Evolutionary conservation across 768 basidiomycete genomes (phyloP).

Genomic region (Mycena crocata): DNA sequence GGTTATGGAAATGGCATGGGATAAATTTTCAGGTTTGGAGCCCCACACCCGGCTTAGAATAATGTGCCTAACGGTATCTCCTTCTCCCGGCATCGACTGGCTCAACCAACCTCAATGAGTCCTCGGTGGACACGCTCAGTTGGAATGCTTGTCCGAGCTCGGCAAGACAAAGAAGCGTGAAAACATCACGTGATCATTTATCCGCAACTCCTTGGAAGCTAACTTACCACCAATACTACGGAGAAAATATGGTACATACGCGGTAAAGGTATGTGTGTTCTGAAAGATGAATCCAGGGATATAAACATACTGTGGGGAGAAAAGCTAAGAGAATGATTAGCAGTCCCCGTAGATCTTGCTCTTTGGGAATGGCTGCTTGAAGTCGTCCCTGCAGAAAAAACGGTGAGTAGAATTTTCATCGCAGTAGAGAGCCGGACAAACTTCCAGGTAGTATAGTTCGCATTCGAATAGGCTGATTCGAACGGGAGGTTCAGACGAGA

Average conservation of each 20-base stretch:
- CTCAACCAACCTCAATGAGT: too few relatives aligned
- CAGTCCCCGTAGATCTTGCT: slow-evolving; percentile 72
- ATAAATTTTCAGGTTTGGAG: too few relatives aligned
- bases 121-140: too few relatives aligned
- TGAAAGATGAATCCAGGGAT: slow-evolving; percentile 7
- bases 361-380: slow-evolving; percentile 75
- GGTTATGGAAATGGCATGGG: too few relatives aligned
- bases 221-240: too few relatives aligned
- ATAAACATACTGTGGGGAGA: not conserved
- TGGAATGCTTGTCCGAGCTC: too few relatives aligned
- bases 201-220: too few relatives aligned
- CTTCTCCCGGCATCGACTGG: too few relatives aligned
- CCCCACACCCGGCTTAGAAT: too few relatives aligned
- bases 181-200: too few relatives aligned
- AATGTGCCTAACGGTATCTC: too few relatives aligned
- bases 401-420: not conserved
- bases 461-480: slow-evolving; percentile 80
- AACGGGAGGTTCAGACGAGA: not conserved
- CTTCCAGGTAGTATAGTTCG: slow-evolving; percentile 83
- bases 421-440: slow-evolving; percentile 7
- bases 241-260: not conserved
- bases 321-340: slow-evolving; percentile 43
- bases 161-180: too few relatives aligned
- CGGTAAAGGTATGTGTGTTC: not conserved
- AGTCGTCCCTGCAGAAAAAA: slow-evolving; percentile 53